phyloP scores from a whole-genome alignment of 495 filamentous ascomycete species.

The Hypomontagnella submonticulosa region DNA sequence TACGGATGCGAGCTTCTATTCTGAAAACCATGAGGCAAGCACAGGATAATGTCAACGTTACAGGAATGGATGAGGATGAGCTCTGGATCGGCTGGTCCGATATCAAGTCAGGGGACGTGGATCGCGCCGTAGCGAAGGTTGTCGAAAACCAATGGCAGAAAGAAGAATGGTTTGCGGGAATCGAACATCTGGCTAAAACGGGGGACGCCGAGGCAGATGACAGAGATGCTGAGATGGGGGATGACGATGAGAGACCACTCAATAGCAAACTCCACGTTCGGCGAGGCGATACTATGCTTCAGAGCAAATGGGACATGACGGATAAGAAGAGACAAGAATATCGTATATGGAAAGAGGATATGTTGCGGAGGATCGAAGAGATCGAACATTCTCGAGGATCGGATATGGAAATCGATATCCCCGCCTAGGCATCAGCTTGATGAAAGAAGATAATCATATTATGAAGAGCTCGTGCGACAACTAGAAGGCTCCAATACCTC shows the following conservation, averaged over 20 bases:
- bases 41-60: slow-evolving; percentile 44
- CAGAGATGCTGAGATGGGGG: slow-evolving; percentile 43
- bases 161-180: slow-evolving; percentile 72
- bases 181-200: slow-evolving; percentile 52
- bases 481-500: neutral
- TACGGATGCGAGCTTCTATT: slow-evolving; percentile 54
- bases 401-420: slow-evolving; percentile 45
- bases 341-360: slow-evolving; percentile 74
- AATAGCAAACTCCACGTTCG: slow-evolving; percentile 49
- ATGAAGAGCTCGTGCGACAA: neutral
- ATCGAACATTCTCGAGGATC: slow-evolving; percentile 52
- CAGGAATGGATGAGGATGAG: slow-evolving; percentile 52
- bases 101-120: slow-evolving; percentile 63
- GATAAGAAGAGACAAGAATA: slow-evolving; percentile 75
- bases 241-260: slow-evolving; percentile 42
- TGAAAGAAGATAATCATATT: neutral
- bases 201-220: slow-evolving; percentile 23
- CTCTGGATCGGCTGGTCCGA: slow-evolving; percentile 60
- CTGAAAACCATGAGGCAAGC: slow-evolving; percentile 51
- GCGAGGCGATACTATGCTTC: slow-evolving; percentile 82
- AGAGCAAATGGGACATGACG: slow-evolving; percentile 82
- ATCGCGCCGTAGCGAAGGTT: slow-evolving; percentile 67
- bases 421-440: slow-evolving; percentile 1
- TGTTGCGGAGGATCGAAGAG: slow-evolving; percentile 67
- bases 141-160: slow-evolving; percentile 70